Evolutionary conservation across 2,329 filamentous ascomycete species (phyloP).

Genomic region (Dendrostoma leiphaemia): DNA sequence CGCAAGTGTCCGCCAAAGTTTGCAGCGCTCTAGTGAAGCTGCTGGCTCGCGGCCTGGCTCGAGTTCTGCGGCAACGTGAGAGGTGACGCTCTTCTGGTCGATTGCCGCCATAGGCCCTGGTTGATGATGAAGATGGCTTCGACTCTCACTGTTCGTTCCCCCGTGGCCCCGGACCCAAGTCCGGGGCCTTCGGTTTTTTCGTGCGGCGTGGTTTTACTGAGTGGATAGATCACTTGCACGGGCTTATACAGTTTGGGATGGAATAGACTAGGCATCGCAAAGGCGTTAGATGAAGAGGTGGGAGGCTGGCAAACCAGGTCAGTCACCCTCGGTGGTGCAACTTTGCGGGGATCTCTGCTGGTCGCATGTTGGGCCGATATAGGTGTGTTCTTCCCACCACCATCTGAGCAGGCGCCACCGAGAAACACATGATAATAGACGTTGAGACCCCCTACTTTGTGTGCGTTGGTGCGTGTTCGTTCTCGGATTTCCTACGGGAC

Average conservation of each 20-base stretch:
- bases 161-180: no score
- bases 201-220: no score
- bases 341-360: neutral
- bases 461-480: no score
- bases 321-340: neutral
- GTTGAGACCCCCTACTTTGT: no score
- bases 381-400: no score
- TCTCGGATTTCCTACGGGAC: no score
- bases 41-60: neutral
- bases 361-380: no score
- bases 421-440: neutral
- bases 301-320: neutral
- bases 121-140: neutral
- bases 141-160: no score
- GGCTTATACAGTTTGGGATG: neutral
- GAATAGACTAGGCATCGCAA: neutral
- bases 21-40: slow-evolving; percentile 14
- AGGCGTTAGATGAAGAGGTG: neutral
- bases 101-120: neutral
- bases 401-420: neutral
- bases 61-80: neutral
- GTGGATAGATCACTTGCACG: neutral
- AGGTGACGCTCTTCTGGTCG: no score
- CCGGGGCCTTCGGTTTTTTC: no score
- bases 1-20: slow-evolving; percentile 27